A percentile compares a stretch with the other conserved stretches of the same genome.
Conservation (phyloP, 2,329 filamentous ascomycete species). For the Leptosphaerulina australis region DNA sequence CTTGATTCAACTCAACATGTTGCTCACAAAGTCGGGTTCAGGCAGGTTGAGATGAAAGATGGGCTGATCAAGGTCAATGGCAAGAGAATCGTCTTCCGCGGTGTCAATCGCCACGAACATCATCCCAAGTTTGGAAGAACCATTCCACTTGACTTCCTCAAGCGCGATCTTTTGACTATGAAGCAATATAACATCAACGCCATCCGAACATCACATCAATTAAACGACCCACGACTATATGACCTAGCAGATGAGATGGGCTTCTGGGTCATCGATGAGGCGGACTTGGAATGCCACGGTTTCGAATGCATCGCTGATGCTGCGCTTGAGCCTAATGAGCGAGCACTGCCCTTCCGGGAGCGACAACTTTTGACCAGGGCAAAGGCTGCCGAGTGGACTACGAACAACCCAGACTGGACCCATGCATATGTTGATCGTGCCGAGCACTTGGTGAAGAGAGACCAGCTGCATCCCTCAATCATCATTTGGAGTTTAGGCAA, state of each 20-base stretch:
- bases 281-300: slow-evolving; percentile 57
- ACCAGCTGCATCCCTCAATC: slow-evolving; percentile 73
- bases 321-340: slow-evolving; percentile 30
- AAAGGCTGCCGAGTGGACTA: slow-evolving; percentile 63
- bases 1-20: slow-evolving; percentile 52
- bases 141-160: slow-evolving; percentile 67
- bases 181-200: slow-evolving; percentile 75
- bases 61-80: slow-evolving; percentile 69
- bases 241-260: slow-evolving; percentile 70
- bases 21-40: slow-evolving; percentile 66
- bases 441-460: slow-evolving; percentile 66
- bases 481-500: slow-evolving; percentile 78
- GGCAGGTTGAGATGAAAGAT: slow-evolving; percentile 66
- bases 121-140: slow-evolving; percentile 68
- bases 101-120: slow-evolving; percentile 74
- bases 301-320: slow-evolving; percentile 49
- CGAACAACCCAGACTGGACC: slow-evolving; percentile 66
- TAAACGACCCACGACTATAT: slow-evolving; percentile 65
- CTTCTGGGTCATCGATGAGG: slow-evolving; percentile 67
- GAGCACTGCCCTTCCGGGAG: slow-evolving; percentile 63
- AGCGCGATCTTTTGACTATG: slow-evolving; percentile 68
- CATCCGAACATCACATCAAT: slow-evolving; percentile 71
- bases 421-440: slow-evolving; percentile 72
- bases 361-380: slow-evolving; percentile 63
- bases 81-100: slow-evolving; percentile 64